Evolutionary conservation across 2,329 filamentous ascomycete species (phyloP), one percentile per base, ranked within the genome.

Genomic region (Cryoendolithus antarcticus): DNA sequence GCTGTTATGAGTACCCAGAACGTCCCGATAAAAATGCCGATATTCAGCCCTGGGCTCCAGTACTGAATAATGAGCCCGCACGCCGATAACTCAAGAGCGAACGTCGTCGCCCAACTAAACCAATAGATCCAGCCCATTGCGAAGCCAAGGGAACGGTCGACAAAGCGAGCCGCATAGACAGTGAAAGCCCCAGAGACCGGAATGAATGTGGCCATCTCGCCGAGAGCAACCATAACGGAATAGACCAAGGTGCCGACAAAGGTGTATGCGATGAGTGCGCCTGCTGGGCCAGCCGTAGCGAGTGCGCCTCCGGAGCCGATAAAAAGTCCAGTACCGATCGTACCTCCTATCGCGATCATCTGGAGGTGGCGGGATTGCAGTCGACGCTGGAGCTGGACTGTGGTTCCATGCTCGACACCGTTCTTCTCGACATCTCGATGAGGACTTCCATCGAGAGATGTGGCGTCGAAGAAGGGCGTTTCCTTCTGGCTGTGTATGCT

Each of bases 181-280:
- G 66, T 61, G 65, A 73, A 69, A 41, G 69, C 63, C 50, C 70
- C 69, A 21, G 72, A 63, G 45, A 77, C 57, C 3, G 75, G 72
- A 37, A 80, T 67, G 63, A 74, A 78, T 27, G 75, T 69, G 13
- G 74, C 72, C 62, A 80, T 72, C 57, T 75, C 72, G 12, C 67
- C 68, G 19, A 65, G 58, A 1, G 56, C 61, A 35, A 68, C 69
- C 39, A 78, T 69, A 50, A 66, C 56, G 28, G 55, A 55, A 44
- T 60, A 61, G 34, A 72, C 56, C 47, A 71, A 44, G 12, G 67
- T 57, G 30, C 63, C 60, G 38, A 71, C 59, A 39, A 71, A 58
- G 7, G 54, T 48, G 49, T 62, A 65, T 47, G 64, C 62, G 43
- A 64, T 56, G 33, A 72, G 53, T 9, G 65, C 57, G 30, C 64